A percentile compares a stretch with the other conserved stretches of the same genome.
phyloP scores from a whole-genome alignment of 176 grass and related monocot species.

The Aegilops bicornis region DNA sequence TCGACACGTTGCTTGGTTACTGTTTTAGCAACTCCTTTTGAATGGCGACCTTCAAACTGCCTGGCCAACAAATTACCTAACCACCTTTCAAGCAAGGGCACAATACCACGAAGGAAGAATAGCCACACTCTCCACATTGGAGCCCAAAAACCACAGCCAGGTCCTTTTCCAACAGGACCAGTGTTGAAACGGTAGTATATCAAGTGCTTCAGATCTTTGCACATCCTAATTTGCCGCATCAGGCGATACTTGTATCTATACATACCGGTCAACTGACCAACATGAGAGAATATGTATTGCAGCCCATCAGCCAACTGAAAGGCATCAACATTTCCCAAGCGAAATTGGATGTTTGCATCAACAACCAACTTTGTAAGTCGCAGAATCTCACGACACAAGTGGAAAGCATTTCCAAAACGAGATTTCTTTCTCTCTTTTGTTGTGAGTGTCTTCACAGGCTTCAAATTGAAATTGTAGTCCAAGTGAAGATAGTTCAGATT shows the following conservation, averaged over 20 bases:
- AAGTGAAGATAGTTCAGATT: conserved; percentile 98
- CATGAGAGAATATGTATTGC: conserved; percentile 98
- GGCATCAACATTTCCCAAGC: conserved; percentile 93
- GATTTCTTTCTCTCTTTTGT: conserved; percentile 99
- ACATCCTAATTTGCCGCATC: conserved; percentile 98
- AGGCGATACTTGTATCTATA: conserved; percentile 96
- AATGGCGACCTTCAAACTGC: conserved; percentile 96
- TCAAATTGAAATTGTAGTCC: conserved; percentile 98
- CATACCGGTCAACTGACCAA: conserved; percentile 99
- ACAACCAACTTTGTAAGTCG: conserved; percentile 97
- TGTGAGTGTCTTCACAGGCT: conserved; percentile 97
- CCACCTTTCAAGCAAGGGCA: conserved; percentile 92
- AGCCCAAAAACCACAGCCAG: conserved; percentile 98
- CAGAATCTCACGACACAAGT: conserved; percentile 95
- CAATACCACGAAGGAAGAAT: conserved; percentile 96
- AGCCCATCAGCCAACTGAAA: conserved; percentile 97
- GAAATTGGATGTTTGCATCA: conserved; percentile 98
- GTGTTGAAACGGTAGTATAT: conserved; percentile 99
- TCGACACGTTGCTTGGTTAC: conserved; percentile 99
- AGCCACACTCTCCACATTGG: conserved; percentile 99
- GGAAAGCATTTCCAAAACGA: conserved; percentile 99
- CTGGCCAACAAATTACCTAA: conserved; percentile 89
- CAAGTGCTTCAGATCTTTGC: conserved; percentile 98
- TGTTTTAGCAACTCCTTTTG: conserved; percentile 98
- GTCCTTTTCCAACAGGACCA: conserved; percentile 96